Percentiles rank a stretch among this genome's conserved stretches.
These are phyloP conservation scores for Rosa chinensis DNA, from an alignment of 306 rosid genomes.

Conservation along the genomic window DNA sequence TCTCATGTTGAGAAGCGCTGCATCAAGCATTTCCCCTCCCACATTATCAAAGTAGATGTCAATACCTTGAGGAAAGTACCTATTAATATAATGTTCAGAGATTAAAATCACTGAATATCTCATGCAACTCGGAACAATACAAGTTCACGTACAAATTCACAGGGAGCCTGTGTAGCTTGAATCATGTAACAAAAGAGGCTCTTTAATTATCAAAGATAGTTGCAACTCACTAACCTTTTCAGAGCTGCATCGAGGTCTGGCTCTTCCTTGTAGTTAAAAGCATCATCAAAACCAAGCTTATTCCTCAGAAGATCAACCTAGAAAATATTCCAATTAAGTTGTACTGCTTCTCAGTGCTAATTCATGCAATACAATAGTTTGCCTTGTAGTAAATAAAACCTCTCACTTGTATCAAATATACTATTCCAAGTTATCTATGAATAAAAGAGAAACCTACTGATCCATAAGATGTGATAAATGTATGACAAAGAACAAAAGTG, in stretches of 20 bases:
- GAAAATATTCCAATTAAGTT: neutral
- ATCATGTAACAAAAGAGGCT: neutral
- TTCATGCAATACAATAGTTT: neutral
- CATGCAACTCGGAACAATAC: neutral
- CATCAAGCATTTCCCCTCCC: conserved; percentile 58
- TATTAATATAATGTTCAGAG: conserved; percentile 2
- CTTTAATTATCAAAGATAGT: neutral
- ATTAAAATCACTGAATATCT: neutral
- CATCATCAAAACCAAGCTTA: conserved; percentile 55
- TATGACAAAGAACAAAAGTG: neutral
- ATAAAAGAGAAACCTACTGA: neutral
- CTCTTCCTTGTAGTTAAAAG: conserved; percentile 71
- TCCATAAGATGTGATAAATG: neutral
- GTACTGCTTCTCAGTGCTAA: neutral
- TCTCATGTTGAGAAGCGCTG: conserved; percentile 51
- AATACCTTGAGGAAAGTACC: conserved; percentile 53
- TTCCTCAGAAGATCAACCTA: conserved; percentile 52
- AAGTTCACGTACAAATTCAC: neutral
- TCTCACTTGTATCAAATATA: neutral
- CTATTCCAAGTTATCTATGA: neutral
- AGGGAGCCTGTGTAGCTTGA: neutral
- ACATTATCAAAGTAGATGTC: conserved; percentile 62
- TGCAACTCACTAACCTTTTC: conserved; percentile 42
- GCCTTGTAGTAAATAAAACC: neutral
- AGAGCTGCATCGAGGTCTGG: conserved; percentile 50